Evolutionary conservation across 2,329 filamentous ascomycete species (phyloP).

Genomic region (Daldinia sp.): DNA sequence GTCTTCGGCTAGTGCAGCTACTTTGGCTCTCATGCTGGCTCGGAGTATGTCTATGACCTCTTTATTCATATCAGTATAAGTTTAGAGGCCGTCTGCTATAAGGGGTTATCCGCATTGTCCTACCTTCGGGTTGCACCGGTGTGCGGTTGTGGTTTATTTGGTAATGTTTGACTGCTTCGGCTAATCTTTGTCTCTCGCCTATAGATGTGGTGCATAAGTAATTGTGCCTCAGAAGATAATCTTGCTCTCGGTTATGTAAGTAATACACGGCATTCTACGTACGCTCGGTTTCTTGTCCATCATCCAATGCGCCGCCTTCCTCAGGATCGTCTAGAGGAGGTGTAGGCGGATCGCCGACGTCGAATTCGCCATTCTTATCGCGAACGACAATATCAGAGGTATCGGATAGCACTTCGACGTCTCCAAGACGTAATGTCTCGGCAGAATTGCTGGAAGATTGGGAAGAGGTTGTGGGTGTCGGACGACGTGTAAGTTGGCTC

Average conservation of each 20-base stretch:
- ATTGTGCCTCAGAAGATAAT: background rate
- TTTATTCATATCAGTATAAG: constrained; percentile 31
- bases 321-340: constrained; percentile 63
- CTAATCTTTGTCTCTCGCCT: constrained; percentile 68
- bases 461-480: constrained; percentile 53
- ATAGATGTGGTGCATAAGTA: constrained; percentile 34
- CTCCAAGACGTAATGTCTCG: constrained; percentile 59
- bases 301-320: constrained; percentile 64
- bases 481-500: constrained; percentile 64
- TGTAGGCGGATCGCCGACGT: constrained; percentile 65
- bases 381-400: constrained; percentile 67
- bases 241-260: background rate
- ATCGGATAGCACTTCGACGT: constrained; percentile 54
- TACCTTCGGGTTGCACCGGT: constrained; percentile 72
- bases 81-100: background rate
- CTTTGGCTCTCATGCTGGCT: constrained; percentile 75
- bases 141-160: constrained; percentile 62
- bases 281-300: constrained; percentile 65
- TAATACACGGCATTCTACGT: constrained; percentile 40
- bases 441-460: constrained; percentile 49
- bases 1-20: constrained; percentile 78
- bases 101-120: constrained; percentile 31
- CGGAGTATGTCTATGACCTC: constrained; percentile 76
- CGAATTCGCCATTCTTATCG: constrained; percentile 69
- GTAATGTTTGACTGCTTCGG: constrained; percentile 69